A percentile compares a stretch with the other conserved stretches of the same genome.
Evolutionary conservation across 345 rosid genomes (phyloP).

Genomic region (Pugionium dolabratum): DNA sequence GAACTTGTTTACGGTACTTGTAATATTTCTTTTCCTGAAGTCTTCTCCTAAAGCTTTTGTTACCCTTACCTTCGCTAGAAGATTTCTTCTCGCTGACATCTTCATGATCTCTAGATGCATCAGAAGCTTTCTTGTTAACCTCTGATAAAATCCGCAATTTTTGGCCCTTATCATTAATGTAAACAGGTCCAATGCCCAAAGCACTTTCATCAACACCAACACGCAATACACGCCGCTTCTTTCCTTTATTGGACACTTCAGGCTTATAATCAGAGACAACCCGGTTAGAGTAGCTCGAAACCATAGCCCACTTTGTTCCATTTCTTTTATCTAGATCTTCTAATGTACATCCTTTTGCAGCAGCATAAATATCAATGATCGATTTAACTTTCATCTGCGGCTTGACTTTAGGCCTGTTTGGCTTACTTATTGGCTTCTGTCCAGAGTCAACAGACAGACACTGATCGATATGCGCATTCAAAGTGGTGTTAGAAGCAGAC

Average conservation of each 20-base stretch:
- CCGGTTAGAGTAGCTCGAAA: slow-evolving; percentile 47
- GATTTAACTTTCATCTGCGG: slow-evolving; percentile 60
- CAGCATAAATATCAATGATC: slow-evolving; percentile 75
- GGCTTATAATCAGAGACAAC: slow-evolving; percentile 43
- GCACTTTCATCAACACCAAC: slow-evolving; percentile 46
- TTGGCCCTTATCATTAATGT: slow-evolving; percentile 83
- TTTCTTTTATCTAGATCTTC: slow-evolving; percentile 44
- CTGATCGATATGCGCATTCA: slow-evolving; percentile 98
- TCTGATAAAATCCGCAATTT: slow-evolving; percentile 85
- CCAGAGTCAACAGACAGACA: slow-evolving; percentile 77
- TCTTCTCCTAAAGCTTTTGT: slow-evolving; percentile 53
- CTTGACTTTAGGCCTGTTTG: slow-evolving; percentile 67
- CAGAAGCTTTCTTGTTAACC: slow-evolving; percentile 36
- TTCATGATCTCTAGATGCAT: slow-evolving; percentile 23
- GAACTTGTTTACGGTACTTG: slow-evolving; percentile 56
- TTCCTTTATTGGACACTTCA: slow-evolving; percentile 41
- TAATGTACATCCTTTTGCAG: slow-evolving; percentile 56
- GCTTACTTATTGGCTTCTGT: slow-evolving; percentile 53
- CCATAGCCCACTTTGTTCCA: slow-evolving; percentile 41
- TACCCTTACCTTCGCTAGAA: slow-evolving; percentile 40
- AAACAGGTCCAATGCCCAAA: slow-evolving; percentile 71
- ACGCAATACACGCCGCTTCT: slow-evolving; percentile 47
- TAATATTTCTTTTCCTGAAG: slow-evolving; percentile 48
- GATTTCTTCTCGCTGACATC: slow-evolving; percentile 40
- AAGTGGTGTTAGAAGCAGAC: slow-evolving; percentile 93